Base-by-base conservation (phyloP, 345 rosid species). In the Corchorus olitorius region DNA sequence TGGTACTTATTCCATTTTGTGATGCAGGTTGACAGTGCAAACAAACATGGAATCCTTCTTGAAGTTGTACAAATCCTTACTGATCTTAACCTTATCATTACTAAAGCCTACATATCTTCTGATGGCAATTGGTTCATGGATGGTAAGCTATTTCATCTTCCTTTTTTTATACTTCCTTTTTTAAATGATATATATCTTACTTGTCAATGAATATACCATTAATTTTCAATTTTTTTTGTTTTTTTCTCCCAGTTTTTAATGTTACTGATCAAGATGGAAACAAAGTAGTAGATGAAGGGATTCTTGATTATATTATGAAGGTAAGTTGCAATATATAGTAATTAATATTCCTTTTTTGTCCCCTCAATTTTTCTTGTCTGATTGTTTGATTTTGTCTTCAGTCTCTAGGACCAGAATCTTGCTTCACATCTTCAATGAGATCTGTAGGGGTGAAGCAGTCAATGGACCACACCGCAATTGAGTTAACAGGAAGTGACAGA, bases 121-220 rank as follows among this genome's bases (percentile, higher is more conserved):
- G 99, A 96, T 86, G 94, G 97, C 63, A 92, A 92, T 70, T 96
- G 99, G 99, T 91, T 96, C 81, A 96, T 96, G 99, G 99, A 96
- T 84, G 99, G 99, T 93, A 81, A 78, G 80, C 70, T 75, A 60
- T 58, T 64, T 53, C 55, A 16, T 49, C 27, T 73, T 35, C 3
- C 1, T 5, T 0, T 43, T 37, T n/a, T 27, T n/a, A n/a, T n/a
- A n/a, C 27, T 73, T 35, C 3, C 1, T 5, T 0, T 43, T 37
- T n/a, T 27, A n/a, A 14, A 17, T 2, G n/a, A n/a, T n/a, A n/a
- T 34, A 15, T 41, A 27, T 67, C 11, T 48, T 22, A 41, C 12
- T 46, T 74, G 39, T 61, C 48, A 48, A 50, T 16, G 27, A 46
- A 35, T 60, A 14, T 19, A 63, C 50, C 34, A 4, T 17, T 70